A percentile compares a stretch with the other conserved stretches of the same genome.
Evolutionary conservation across 176 grass and related monocot species (phyloP).

Genomic region (Cenchrus americanus): DNA sequence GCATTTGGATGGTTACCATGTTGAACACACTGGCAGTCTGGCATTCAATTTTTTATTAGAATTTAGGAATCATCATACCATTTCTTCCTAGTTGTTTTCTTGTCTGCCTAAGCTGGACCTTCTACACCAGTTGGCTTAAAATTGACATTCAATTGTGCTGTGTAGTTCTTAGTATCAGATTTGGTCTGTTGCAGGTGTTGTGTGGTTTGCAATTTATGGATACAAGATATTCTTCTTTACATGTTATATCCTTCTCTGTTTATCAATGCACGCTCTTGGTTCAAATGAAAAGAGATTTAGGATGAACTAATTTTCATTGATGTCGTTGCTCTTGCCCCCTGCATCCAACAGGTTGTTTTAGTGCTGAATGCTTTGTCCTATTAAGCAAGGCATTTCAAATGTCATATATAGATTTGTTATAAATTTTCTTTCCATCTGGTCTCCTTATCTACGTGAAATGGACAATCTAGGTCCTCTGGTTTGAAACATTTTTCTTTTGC

Average conservation of each 20-base stretch:
- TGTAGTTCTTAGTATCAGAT: background rate
- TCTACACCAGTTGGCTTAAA: background rate
- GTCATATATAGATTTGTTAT: background rate
- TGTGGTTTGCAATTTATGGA: background rate
- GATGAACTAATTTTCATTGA: background rate
- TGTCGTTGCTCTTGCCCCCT: background rate
- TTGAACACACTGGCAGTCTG: background rate
- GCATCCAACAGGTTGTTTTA: background rate
- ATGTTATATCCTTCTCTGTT: background rate
- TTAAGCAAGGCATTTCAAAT: background rate
- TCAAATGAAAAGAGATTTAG: background rate
- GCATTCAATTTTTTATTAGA: background rate
- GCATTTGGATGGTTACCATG: background rate
- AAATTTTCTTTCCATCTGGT: background rate
- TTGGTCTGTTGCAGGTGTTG: background rate
- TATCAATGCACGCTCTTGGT: background rate
- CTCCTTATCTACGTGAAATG: background rate
- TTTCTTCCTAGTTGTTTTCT: background rate
- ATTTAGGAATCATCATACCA: background rate
- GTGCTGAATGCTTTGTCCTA: background rate
- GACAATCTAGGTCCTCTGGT: background rate
- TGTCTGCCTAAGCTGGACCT: background rate
- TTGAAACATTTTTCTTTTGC: background rate
- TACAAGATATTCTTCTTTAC: background rate
- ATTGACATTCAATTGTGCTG: background rate